Evolutionary conservation across 2,329 filamentous ascomycete genomes (phyloP), one percentile per base, ranked within the genome.

Genomic region (Cladosporium sp.): DNA sequence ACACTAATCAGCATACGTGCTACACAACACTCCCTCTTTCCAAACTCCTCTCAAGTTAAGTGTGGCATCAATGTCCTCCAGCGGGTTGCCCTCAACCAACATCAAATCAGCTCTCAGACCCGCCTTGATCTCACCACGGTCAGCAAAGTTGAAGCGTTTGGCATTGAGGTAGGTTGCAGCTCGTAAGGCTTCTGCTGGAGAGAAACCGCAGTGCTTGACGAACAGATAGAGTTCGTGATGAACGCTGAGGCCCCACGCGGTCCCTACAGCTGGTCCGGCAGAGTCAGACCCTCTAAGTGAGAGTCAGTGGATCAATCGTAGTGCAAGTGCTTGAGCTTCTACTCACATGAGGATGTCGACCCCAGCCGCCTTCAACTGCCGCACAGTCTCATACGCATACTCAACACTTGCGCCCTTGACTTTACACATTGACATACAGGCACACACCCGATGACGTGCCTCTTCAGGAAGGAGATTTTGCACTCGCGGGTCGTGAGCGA

Each of bases 151-250:
- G 69, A 82, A 82, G 14, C 79, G 68, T 40, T 72, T 70, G 11
- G 80, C 80, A 2, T 75, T 71, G n/a, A 79, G 28, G 44, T 74
- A 77, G 0, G 80, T 82, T 4, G 80, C 80, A 10, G 78, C 75
- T 10, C 68, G 69, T 11, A 82, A 68, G 0, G 80, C 80, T 65
- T 82, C 80, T 2, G 69, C 63, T 0, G 80, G 79, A 11, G 77
- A 77, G 74, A 82, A 80, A 2, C 76, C 79, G 28, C 78, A 75
- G 62, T 80, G 70, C 21, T 79, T 64, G 11, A 82, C 80, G 62
- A 80, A 78, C 3, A 82, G 63, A 23, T 72, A 68, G 10, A 82
- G 69, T 62, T 82, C 80, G 1, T 81, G 79, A 55, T 82, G 80
- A 62, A 78, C 68, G 0, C 76, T 74, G 14, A 82, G 72, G 10